Base-by-base conservation (phyloP, 2,329 filamentous ascomycete genomes). In the Pseudopyricularia cyperi region DNA sequence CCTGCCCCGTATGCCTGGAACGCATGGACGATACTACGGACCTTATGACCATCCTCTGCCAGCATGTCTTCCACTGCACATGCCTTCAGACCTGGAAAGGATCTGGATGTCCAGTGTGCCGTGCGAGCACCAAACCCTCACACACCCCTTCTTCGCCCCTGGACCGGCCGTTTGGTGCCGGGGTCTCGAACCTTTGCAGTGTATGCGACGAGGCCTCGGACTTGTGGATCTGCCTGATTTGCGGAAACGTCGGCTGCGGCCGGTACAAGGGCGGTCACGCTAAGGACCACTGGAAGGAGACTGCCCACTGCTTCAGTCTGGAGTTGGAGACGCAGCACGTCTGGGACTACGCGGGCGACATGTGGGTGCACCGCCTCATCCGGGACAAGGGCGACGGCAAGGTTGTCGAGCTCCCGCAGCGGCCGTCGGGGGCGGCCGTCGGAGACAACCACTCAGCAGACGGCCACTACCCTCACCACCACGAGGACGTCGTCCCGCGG, bases 1-100 rank as follows among this genome's bases (percentile, higher is more conserved):
- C 93, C 1, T 98, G 93, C 57, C 90, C 93, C 0, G 93, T 98
- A 9, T 98, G 93, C 58, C 76, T 98, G 5, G 93, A 98, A 66
- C 84, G 91, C 48, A 98, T 98, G 93, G 93, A 98, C 62, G 91
- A 97, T 65, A 96, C 90, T 0, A 94, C 89, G 0, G 93, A 93
- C 0, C 74, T 98, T 2, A 80, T 98, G 63, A 98, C 93, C 1
- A 97, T 97, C 39, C 83, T 94, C 30, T 98, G 93, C 64, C 91
- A 97, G 62, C 93, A 98, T 61, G 89, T 97, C 50, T 98, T 98
- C 63, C 93, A 98, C 65, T 97, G 93, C 63, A 90, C 85, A 1
- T 98, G 93, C 67, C 74, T 98, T 1, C 87, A 95, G 62, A 97
- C 93, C 63, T 98, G 93, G 93, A 88, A 87, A 63, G 90, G 91